Base-by-base conservation (phyloP, 1,284 basidiomycete species). In the Fomes fomentarius region DNA sequence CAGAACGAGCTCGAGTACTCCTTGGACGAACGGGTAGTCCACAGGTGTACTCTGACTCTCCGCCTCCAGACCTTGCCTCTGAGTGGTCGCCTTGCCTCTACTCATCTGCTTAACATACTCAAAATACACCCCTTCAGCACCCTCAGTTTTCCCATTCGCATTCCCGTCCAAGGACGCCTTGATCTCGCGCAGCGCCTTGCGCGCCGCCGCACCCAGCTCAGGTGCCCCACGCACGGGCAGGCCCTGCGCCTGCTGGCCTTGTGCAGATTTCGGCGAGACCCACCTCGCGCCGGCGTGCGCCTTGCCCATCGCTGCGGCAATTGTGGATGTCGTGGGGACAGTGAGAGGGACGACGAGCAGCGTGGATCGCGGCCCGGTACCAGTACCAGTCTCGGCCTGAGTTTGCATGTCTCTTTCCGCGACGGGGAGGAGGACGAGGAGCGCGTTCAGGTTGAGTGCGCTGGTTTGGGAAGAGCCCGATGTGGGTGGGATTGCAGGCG, bases 271-370 rank as follows among this genome's bases (percentile, higher is more conserved):
- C 28, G 57, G 56, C 1, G 54, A 58, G 1, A 84, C 61, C 87
- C 87, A 90, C 47, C 70, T 72, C n/a, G 72, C 70, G 6, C 80
- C 77, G 3, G 73, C 69, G 3, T 69, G 63, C 1, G 75, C 78
- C 54, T 76, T 77, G 2, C 87, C 84, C 61, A 90, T 74, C 0
- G 84, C 87, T 48, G 75, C 75, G 2, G 85, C 82, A 44, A 90
- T 79, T 6, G 75, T 87, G 0, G 88, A 89, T 3, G 64, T 69
- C 1, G 67, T 47, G 6, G 81, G 82, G 2, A 81, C 73, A 1
- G 70, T 72, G 49, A 82, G 70, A 0, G 89, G 88, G 1, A 89
- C 71, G 24, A 83, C 76, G 31, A 87, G 69, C 9, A 91, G 68
- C 24, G 74, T 80, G 2, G 85, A 82, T 10, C 76, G 76, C 19